Evolutionary conservation across 75 land plant genomes (phyloP).

Genomic region (Ceratopteris richardii): DNA sequence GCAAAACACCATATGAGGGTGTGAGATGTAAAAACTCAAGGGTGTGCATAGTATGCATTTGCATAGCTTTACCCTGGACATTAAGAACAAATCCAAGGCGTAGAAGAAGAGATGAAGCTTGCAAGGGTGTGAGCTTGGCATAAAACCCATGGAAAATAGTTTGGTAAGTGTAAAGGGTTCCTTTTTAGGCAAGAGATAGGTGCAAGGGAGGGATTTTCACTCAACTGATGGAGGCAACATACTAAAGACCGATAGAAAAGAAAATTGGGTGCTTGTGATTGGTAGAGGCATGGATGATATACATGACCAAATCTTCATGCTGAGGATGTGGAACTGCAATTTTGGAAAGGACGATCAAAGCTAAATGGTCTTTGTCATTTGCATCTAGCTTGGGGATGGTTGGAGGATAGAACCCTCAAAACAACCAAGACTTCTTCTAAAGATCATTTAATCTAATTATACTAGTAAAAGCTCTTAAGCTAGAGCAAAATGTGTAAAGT

Average conservation of each 20-base stretch:
- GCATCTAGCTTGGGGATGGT: no score
- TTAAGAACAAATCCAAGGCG: constrained; percentile 46
- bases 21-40: constrained; percentile 40
- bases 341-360: no score
- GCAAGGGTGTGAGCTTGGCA: constrained; percentile 31
- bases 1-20: background rate
- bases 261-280: background rate
- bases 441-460: no score
- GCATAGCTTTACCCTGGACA: constrained; percentile 34
- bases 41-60: constrained; percentile 57
- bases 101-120: constrained; percentile 26
- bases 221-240: background rate
- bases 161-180: constrained; percentile 45
- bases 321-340: no score
- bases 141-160: constrained; percentile 62
- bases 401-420: no score
- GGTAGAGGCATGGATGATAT: background rate
- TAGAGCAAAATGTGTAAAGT: no score
- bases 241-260: background rate
- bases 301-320: background rate
- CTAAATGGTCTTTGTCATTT: no score
- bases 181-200: background rate
- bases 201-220: background rate
- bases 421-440: no score
- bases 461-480: no score